A percentile compares a stretch with the other conserved stretches of the same genome.
Evolutionary conservation across 371 early-diverging fungal species (phyloP).

Genomic region (Mucor indicus): DNA sequence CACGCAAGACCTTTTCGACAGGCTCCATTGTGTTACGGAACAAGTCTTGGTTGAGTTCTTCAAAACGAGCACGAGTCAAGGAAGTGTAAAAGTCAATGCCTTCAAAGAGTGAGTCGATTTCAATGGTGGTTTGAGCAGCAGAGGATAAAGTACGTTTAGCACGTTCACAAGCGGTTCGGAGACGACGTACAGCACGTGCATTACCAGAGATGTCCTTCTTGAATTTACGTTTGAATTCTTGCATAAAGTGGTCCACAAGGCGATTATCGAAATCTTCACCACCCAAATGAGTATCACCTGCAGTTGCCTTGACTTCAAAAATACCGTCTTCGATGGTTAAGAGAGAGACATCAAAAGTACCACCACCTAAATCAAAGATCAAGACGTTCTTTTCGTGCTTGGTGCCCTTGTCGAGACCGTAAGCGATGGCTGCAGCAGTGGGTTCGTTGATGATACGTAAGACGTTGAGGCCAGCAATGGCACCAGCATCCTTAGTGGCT

Average conservation of each 20-base stretch:
- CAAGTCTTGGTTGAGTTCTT: constrained; percentile 86
- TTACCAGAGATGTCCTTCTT: constrained; percentile 73
- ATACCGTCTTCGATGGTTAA: constrained; percentile 92
- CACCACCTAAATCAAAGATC: constrained; percentile 97
- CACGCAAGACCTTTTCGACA: constrained; percentile 79
- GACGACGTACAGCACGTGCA: constrained; percentile 84
- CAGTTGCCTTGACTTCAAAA: constrained; percentile 92
- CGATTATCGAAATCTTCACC: constrained; percentile 97
- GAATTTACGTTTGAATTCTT: constrained; percentile 79
- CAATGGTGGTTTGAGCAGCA: constrained; percentile 75
- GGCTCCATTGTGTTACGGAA: constrained; percentile 82
- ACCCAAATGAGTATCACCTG: constrained; percentile 94
- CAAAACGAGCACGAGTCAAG: constrained; percentile 91
- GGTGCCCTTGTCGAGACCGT: constrained; percentile 84
- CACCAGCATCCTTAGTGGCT: constrained; percentile 96
- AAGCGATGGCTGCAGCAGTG: constrained; percentile 97
- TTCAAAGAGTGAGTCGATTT: constrained; percentile 87
- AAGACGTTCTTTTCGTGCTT: constrained; percentile 79
- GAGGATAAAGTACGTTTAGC: constrained; percentile 94
- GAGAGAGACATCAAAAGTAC: constrained; percentile 97
- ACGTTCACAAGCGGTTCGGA: constrained; percentile 92
- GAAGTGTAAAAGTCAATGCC: constrained; percentile 83
- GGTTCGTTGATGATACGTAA: constrained; percentile 97
- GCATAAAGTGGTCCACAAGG: constrained; percentile 75
- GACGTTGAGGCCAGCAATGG: constrained; percentile 89